Base-by-base conservation (phyloP, 1,139 yeast species). In the Taiozyma onychis region DNA sequence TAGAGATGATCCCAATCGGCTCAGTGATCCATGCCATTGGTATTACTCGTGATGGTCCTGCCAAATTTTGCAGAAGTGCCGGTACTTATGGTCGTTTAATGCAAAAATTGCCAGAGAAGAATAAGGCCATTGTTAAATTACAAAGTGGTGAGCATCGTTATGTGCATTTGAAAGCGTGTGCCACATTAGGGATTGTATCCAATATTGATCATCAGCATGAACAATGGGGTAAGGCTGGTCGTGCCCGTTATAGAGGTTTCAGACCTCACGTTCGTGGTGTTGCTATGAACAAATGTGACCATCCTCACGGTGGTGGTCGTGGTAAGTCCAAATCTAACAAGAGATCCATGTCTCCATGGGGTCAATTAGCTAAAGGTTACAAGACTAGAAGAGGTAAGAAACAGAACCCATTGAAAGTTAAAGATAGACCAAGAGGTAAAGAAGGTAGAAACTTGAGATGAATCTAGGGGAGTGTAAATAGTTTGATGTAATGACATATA, bases 231-330 rank as follows among this genome's bases (percentile, higher is more conserved):
- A 93, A 95, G 70, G 99, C 99, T 16, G 99, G 99, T 63, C 83
- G 98, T 70, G 76, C 85, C 49, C 85, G 99, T 69, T 86, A 90
- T 77, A 75, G 88, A 66, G 99, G 99, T 58, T 84, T 85, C 63
- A 83, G 99, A 70, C 99, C 99, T 37, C 81, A 86, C 49, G 97
- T 90, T 41, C 87, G 99, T 77, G 99, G 99, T 80, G 89, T 90
- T 61, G 99, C 99, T 48, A 89, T 89, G 97, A 93, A 93, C 72
- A 95, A 95, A 54, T 82, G 84, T 66, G 98, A 93, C 71, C 99
- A 93, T 75, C 99, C 99, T 59, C 95, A 90, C 65, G 99, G 99
- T 78, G 99, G 99, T 85, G 99, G 99, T 74, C 86, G 99, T 79
- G 99, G 99, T 80, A 95, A 93, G 71, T 88, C 96, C 53, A 93